A percentile compares a stretch with the other conserved stretches of the same genome.
phyloP scores from a whole-genome alignment of 768 basidiomycete genomes.

The Atractiella rhizophila region DNA sequence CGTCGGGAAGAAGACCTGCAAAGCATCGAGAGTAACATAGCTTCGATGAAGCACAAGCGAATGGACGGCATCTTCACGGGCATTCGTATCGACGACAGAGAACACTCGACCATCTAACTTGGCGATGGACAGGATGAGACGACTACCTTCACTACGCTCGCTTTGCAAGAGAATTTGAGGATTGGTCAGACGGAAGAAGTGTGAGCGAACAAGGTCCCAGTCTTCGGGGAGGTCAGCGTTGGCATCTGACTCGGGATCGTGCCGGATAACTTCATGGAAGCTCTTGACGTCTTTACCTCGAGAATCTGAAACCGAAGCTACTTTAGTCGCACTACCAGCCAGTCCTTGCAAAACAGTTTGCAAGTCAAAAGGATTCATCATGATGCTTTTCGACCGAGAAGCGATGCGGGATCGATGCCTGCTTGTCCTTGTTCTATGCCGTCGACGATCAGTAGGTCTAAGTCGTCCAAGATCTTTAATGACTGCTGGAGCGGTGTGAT shows the following conservation, averaged over 20 bases:
- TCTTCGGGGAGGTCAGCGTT: constrained; percentile 17
- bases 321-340: no score
- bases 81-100: constrained; percentile 50
- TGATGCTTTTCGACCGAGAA: no score
- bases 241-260: constrained; percentile 7
- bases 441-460: no score
- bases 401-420: no score
- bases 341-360: no score
- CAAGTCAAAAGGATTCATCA: no score
- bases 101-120: constrained; percentile 53
- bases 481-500: no score
- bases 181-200: constrained; percentile 66
- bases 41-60: constrained; percentile 71
- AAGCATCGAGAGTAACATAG: constrained; percentile 46
- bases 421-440: no score
- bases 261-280: no score
- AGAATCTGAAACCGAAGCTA: constrained; percentile 9
- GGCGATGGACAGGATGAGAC: constrained; percentile 48
- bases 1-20: constrained; percentile 63
- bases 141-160: constrained; percentile 28
- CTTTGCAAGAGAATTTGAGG: constrained; percentile 65
- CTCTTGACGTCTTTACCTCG: no score
- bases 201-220: constrained; percentile 29
- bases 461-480: no score
- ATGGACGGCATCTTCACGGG: constrained; percentile 56